phyloP scores from a whole-genome alignment of 805 yeast genomes.

The Suhomyces faveliae region DNA sequence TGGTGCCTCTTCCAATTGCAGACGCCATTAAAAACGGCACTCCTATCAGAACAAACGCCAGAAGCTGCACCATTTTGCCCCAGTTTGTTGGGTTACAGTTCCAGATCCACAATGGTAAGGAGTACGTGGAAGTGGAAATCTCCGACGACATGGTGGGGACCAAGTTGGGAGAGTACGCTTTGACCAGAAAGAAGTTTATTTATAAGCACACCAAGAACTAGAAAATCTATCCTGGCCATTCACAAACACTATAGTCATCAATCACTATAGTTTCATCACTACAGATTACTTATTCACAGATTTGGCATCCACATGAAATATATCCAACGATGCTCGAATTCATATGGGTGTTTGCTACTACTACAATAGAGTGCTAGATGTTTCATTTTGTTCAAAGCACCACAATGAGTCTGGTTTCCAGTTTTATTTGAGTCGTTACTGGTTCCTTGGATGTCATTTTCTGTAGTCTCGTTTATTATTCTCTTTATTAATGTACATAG shows the following conservation, averaged over 20 bases:
- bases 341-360: too few species aligned
- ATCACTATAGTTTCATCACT: too few species aligned
- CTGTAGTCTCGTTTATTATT: background rate
- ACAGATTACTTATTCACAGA: too few species aligned
- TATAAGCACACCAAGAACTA: slow-evolving; percentile 77
- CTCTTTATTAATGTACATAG: background rate
- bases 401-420: too few species aligned
- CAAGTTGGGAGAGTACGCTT: slow-evolving; percentile 92
- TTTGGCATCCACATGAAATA: too few species aligned
- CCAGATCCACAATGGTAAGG: slow-evolving; percentile 95
- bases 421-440: too few species aligned
- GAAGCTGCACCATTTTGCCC: slow-evolving; percentile 92
- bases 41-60: slow-evolving; percentile 93
- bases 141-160: slow-evolving; percentile 96
- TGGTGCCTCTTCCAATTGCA: slow-evolving; percentile 91
- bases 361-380: too few species aligned
- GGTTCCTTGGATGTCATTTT: too few species aligned
- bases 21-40: slow-evolving; percentile 77
- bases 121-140: slow-evolving; percentile 82
- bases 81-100: slow-evolving; percentile 93
- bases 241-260: background rate
- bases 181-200: slow-evolving; percentile 84
- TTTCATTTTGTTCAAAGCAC: too few species aligned
- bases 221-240: too few species aligned
- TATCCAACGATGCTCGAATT: too few species aligned